Base-by-base conservation (phyloP, 169 alveolate genomes). In the Plasmodium sp. region DNA sequence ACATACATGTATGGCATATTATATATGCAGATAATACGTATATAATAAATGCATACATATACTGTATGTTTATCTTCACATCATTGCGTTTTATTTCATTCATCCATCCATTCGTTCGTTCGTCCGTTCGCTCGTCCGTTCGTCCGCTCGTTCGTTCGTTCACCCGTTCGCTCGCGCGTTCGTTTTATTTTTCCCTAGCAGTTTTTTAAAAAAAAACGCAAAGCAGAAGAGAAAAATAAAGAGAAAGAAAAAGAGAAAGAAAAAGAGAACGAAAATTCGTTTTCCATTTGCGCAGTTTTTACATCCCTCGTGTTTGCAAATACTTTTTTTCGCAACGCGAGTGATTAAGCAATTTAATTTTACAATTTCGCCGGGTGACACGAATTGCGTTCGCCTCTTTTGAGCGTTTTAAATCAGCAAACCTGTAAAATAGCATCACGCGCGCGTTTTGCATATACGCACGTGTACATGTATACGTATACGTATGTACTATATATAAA, bases 381-480 rank as follows among this genome's bases (percentile, higher is more conserved):
- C 84, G 45, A 80, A 83, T 41, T 82, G 80, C 74, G 72, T 58
- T 56, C 18, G 91, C 72, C 72, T 36, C 18, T 58, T 83, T 83
- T 56, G 62, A 58, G 43, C 43, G 31, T 58, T 58, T 31, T 83
- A 83, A 83, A 67, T 18, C 43, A 67, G 31, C 39, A 54, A 48
- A 81, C 67, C 27, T 36, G 77, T 51, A 81, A 62, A 67, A 22
- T 81, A 81, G n/a, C 43, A 81, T 51, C 34, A 36, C 43, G 4
- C 31, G 39, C 34, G 39, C 77, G 43, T 22, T n/a, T 67, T 18
- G 41, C 62, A 48, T 51, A 33, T 18, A 51, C 34, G 31, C 56
- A 39, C 22, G 54, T 36, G 54, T 79, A 27, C 1, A 3, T 0
- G 41, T 36, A 22, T 14, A 77, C 7, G 33, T 14, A 41, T 41